These are phyloP conservation scores for Talaromyces funiculosus DNA, from an alignment of 2,329 filamentous ascomycete species.

Conservation along the genomic window DNA sequence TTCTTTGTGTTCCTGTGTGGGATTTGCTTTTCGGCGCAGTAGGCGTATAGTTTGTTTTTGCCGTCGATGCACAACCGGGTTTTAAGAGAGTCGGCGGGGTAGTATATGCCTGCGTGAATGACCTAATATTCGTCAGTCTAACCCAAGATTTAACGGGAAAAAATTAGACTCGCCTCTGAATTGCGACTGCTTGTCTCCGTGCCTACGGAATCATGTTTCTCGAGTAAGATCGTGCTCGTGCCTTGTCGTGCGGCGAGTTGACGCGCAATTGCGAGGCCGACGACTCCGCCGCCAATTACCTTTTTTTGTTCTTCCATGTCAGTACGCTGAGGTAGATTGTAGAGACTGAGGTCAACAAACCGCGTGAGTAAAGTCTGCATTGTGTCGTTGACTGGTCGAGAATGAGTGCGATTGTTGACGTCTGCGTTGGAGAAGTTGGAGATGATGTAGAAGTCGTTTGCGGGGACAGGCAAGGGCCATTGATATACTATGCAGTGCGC, in stretches of 20 bases:
- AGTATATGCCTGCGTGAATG: slow-evolving; percentile 93
- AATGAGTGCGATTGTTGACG: slow-evolving; percentile 13
- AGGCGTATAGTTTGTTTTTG: slow-evolving; percentile 68
- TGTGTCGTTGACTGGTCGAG: slow-evolving; percentile 9
- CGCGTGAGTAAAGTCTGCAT: slow-evolving; percentile 60
- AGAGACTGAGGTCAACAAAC: slow-evolving; percentile 26
- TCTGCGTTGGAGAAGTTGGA: slow-evolving; percentile 40
- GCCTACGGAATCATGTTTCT: slow-evolving; percentile 68
- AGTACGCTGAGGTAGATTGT: not conserved
- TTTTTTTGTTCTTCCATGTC: slow-evolving; percentile 19
- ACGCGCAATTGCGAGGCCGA: slow-evolving; percentile 74
- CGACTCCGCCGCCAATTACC: slow-evolving; percentile 64
- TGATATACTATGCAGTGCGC: not conserved
- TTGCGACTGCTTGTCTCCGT: slow-evolving; percentile 87
- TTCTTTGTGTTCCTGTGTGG: slow-evolving; percentile 73
- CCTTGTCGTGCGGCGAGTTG: slow-evolving; percentile 58
- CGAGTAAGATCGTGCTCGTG: slow-evolving; percentile 68
- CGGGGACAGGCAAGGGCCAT: slow-evolving; percentile 5
- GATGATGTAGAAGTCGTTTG: not conserved
- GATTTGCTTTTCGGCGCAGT: slow-evolving; percentile 64
- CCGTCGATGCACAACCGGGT: slow-evolving; percentile 75
- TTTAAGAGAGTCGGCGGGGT: slow-evolving; percentile 70
- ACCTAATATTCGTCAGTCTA: slow-evolving; percentile 51
- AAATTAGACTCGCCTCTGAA: slow-evolving; percentile 57
- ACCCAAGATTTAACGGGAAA: too few relatives aligned